Percentiles rank a stretch among this genome's conserved stretches.
phyloP scores from a whole-genome alignment of 106 monocot genomes.

The Acanthochlamys bracteata region DNA sequence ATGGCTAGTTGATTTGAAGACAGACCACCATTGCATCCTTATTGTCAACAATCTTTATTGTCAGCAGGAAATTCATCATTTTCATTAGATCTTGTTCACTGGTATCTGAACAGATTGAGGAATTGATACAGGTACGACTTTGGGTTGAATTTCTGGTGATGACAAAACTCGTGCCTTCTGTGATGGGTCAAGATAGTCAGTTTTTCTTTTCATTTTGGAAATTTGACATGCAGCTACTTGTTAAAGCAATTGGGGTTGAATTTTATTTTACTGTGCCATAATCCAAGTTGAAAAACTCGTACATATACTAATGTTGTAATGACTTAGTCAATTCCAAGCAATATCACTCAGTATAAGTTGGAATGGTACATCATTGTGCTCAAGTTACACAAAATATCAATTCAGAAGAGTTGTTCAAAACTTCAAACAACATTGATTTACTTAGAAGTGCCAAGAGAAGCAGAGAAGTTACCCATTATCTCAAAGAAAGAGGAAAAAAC shows the following conservation, averaged over 20 bases:
- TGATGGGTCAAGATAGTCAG: constrained; percentile 35
- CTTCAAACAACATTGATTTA: neutral
- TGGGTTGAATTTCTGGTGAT: constrained; percentile 14
- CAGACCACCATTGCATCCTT: constrained; percentile 9
- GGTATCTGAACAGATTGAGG: constrained; percentile 7
- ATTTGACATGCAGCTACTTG: constrained; percentile 88
- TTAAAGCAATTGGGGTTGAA: constrained; percentile 1
- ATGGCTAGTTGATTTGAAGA: constrained; percentile 5
- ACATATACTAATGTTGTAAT: too few species aligned
- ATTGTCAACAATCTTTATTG: constrained; percentile 18
- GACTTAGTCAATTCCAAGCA: too few species aligned
- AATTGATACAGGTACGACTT: neutral
- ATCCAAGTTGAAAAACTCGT: neutral
- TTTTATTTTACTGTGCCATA: neutral
- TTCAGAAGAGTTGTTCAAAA: neutral
- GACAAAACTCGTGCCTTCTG: constrained; percentile 68
- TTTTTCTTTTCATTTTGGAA: constrained; percentile 57
- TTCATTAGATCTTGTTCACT: constrained; percentile 17
- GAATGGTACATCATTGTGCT: too few species aligned
- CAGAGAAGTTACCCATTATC: constrained; percentile 66
- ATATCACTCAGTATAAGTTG: too few species aligned
- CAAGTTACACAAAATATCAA: neutral
- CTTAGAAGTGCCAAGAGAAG: neutral
- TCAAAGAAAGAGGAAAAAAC: constrained; percentile 83
- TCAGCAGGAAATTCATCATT: constrained; percentile 9